Conservation (phyloP, 805 yeast species). For the Candida loeiensis region DNA sequence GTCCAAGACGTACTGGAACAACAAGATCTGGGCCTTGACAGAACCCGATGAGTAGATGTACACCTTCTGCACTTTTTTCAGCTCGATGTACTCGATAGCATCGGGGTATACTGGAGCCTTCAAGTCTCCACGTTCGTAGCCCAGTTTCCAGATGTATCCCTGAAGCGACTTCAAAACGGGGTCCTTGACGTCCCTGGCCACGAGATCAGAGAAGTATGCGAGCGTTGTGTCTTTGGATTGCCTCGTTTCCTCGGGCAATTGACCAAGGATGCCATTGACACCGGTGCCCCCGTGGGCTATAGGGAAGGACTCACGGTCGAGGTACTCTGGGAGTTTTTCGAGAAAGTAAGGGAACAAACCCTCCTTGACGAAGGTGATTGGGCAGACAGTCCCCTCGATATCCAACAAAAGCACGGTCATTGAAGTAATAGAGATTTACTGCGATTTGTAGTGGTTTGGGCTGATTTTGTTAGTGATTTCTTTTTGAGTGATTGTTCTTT, state of each 20-base stretch:
- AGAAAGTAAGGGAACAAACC: slow-evolving; percentile 73
- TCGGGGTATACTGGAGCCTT: slow-evolving; percentile 75
- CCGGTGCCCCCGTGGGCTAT: slow-evolving; percentile 15
- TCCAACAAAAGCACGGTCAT: slow-evolving; percentile 32
- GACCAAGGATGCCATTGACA: slow-evolving; percentile 31
- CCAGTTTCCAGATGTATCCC: slow-evolving; percentile 78
- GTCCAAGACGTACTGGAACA: slow-evolving; percentile 61
- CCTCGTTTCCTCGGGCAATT: slow-evolving; percentile 43
- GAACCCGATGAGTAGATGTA: slow-evolving; percentile 90
- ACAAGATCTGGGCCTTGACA: slow-evolving; percentile 76
- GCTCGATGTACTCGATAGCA: slow-evolving; percentile 54
- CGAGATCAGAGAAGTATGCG: slow-evolving; percentile 54
- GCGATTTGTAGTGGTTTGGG: background rate
- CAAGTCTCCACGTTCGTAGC: slow-evolving; percentile 74
- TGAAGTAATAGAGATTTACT: no score
- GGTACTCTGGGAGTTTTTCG: slow-evolving; percentile 41
- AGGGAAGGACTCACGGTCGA: slow-evolving; percentile 22
- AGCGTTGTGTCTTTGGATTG: slow-evolving; percentile 30
- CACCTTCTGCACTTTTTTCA: slow-evolving; percentile 25
- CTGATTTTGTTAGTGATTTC: slow-evolving; percentile 6
- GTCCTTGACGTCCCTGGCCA: slow-evolving; percentile 68
- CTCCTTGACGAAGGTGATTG: slow-evolving; percentile 84
- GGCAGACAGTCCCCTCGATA: slow-evolving; percentile 92
- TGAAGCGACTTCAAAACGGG: slow-evolving; percentile 73
- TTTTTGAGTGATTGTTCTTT: background rate